phyloP scores from a whole-genome alignment of 352 stramenopile species.

The Phytophthora quininea region DNA sequence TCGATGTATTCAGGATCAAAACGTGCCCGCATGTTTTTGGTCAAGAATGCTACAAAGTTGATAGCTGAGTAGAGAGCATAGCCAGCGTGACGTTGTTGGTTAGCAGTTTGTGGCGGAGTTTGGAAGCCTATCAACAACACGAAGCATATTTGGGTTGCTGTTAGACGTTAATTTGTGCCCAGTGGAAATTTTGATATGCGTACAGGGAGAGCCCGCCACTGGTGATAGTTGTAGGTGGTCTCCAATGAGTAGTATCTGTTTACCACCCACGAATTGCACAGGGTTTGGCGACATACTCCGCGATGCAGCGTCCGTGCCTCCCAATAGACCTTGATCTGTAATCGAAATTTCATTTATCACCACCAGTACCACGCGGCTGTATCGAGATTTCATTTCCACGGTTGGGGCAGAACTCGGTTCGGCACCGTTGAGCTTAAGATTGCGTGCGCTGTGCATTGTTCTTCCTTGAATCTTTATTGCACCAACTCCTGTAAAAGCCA shows the following conservation, averaged over 20 bases:
- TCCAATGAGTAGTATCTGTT: conserved; percentile 21
- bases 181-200: not conserved
- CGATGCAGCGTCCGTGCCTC: conserved; percentile 9
- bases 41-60: conserved; percentile 28
- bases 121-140: conserved; percentile 3
- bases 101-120: not conserved
- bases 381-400: conserved; percentile 18
- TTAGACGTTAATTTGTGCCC: not conserved
- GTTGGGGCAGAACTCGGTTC: conserved; percentile 13
- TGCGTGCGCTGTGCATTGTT: conserved; percentile 1
- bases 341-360: conserved; percentile 39
- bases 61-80: conserved; percentile 15
- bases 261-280: conserved; percentile 24
- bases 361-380: conserved; percentile 16
- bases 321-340: conserved; percentile 24
- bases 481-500: not conserved
- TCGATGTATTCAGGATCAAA: conserved; percentile 15
- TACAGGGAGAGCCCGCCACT: conserved; percentile 21
- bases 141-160: too few species aligned
- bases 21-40: conserved; percentile 18
- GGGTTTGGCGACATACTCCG: conserved; percentile 4
- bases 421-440: conserved; percentile 13
- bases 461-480: not conserved
- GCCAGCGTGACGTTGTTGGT: not conserved
- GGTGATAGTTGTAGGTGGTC: conserved; percentile 29